A percentile compares a stretch with the other conserved stretches of the same genome.
Evolutionary conservation across 108 stramenopile species (phyloP).

Genomic region (Conticribra weissflogii): DNA sequence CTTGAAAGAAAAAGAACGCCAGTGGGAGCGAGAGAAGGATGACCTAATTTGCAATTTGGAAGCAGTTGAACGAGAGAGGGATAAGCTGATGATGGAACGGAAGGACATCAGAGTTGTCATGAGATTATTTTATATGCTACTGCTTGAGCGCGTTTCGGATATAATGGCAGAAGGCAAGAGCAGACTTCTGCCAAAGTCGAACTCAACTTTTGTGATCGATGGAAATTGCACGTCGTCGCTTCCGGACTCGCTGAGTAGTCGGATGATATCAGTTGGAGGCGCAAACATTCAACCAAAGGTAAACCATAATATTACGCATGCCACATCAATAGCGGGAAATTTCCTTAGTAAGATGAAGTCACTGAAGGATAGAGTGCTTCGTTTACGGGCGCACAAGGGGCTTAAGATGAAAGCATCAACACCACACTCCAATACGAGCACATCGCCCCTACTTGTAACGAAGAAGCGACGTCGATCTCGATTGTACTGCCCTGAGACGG

Average conservation of each 20-base stretch:
- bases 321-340: no score
- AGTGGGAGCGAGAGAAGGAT: slow-evolving; percentile 16
- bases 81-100: slow-evolving; percentile 10
- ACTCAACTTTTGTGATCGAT: neutral
- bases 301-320: no score
- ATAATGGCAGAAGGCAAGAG: slow-evolving; percentile 5
- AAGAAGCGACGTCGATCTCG: slow-evolving; percentile 9
- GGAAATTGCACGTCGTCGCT: neutral
- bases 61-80: slow-evolving; percentile 2
- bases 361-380: neutral
- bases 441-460: slow-evolving; percentile 8
- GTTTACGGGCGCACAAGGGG: no score
- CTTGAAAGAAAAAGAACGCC: neutral
- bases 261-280: slow-evolving; percentile 27
- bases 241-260: neutral
- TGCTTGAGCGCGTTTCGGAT: slow-evolving; percentile 4
- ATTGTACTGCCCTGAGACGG: neutral
- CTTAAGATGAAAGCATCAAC: neutral
- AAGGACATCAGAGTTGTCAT: slow-evolving; percentile 21
- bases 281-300: slow-evolving; percentile 1
- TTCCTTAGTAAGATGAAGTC: slow-evolving; percentile 1
- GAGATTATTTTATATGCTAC: slow-evolving; percentile 17
- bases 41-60: slow-evolving; percentile 3
- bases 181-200: neutral
- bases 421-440: neutral